Evolutionary conservation across 1,284 basidiomycete species (phyloP).

Genomic region (Trichosporon sp.): DNA sequence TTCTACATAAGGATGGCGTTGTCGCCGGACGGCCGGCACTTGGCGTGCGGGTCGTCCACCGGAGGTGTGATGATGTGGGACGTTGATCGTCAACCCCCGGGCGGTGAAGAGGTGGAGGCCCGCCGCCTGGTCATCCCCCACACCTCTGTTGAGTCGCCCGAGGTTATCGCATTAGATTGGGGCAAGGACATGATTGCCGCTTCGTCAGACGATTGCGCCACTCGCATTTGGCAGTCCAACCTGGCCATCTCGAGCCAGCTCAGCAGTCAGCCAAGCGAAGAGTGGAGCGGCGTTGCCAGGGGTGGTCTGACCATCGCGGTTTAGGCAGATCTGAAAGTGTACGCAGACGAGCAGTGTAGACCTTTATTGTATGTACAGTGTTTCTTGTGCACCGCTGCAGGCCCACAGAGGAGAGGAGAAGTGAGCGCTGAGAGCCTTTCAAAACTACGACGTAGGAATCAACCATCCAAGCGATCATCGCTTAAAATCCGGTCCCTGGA

Average conservation of each 20-base stretch:
- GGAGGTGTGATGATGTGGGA: conserved; percentile 47
- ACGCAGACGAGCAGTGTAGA: not conserved
- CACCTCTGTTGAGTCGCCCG: conserved; percentile 13
- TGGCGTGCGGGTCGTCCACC: conserved; percentile 39
- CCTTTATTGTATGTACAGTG: not conserved
- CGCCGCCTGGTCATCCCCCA: not conserved
- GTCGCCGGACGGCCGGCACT: conserved; percentile 40
- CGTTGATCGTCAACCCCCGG: not conserved
- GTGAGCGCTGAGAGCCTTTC: too few species aligned
- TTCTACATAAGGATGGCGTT: conserved; percentile 47
- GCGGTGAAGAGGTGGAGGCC: not conserved
- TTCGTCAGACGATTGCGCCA: conserved; percentile 41
- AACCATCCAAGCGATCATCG: not conserved
- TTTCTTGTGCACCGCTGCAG: not conserved
- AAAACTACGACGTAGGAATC: too few species aligned
- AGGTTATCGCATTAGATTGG: conserved; percentile 47
- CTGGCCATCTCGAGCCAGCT: conserved; percentile 17
- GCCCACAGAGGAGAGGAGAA: too few species aligned
- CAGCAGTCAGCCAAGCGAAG: not conserved
- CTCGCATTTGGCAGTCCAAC: conserved; percentile 43
- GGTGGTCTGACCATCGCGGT: not conserved
- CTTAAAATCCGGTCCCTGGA: not conserved
- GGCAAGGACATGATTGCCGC: conserved; percentile 47
- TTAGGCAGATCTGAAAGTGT: not conserved
- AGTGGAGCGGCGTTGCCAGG: conserved; percentile 6